Evolutionary conservation across 2,329 filamentous ascomycete species (phyloP), one percentile per base, ranked within the genome.

Genomic region (Cordyceps militaris): DNA sequence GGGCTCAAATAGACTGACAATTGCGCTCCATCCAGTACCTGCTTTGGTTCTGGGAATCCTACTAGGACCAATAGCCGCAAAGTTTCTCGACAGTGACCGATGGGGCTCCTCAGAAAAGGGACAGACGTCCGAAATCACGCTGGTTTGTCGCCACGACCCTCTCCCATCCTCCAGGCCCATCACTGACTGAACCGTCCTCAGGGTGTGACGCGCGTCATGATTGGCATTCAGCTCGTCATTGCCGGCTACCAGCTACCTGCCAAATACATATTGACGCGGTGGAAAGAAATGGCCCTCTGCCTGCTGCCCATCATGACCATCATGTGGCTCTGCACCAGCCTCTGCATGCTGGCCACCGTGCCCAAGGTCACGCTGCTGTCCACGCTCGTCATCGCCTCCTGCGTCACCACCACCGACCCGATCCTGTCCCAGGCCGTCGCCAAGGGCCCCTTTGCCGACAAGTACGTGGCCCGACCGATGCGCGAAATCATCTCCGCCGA

Each of bases 401-500:
- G 80, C 52, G 81, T 85, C 11, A 84, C 82, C 3, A 83, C 77
- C 57, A 86, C 82, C 0, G 83, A 85, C 60, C 82, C 82, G 0
- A 74, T 85, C n/a, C 71, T 86, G 5, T 84, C 81, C 0, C 82
- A 85, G 63, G 80, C 81, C 26, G 76, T 85, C 16, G 83, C 82
- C 19, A 85, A 85, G 65, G 61, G 61, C 3, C 60, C 61, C 21
- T 85, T 86, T 62, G 76, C 83, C 0, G 82, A 86, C 63, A 84
- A 83, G 59, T 85, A 78, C 59, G 82, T 86, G 2, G 73, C 78
- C 10, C 76, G 81, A 1, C 73, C 77, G 3, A 70, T 86, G 4
- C 76, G 82, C 28, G 81, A 85, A 61, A 79, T 85, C 58, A 85
- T 86, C 21, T 84, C 82, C 0, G 76, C 82, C 1, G 83, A 86